These are phyloP conservation scores for Ampelomyces quisqualis DNA, from an alignment of 2,329 filamentous ascomycete genomes.

Conservation along the genomic window DNA sequence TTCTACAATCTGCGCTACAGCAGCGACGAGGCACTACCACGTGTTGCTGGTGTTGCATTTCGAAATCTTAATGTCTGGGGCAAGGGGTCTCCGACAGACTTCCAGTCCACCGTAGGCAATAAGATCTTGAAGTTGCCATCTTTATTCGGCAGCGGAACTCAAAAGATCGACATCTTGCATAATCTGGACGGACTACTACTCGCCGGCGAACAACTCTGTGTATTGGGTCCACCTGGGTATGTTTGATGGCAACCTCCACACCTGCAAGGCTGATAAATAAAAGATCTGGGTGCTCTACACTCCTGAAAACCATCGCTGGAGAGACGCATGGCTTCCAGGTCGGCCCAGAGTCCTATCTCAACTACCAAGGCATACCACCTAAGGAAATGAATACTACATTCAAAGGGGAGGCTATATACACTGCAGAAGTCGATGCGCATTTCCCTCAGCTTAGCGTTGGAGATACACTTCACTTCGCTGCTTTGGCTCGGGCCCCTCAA, in stretches of 20 bases:
- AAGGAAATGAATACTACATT: slow-evolving; percentile 73
- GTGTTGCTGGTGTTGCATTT: slow-evolving; percentile 62
- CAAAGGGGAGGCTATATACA: slow-evolving; percentile 81
- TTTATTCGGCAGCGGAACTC: slow-evolving; percentile 47
- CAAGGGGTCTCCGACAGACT: slow-evolving; percentile 63
- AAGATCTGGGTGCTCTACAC: slow-evolving; percentile 69
- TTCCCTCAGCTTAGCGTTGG: slow-evolving; percentile 74
- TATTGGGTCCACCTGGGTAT: slow-evolving; percentile 63
- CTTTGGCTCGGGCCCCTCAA: slow-evolving; percentile 59
- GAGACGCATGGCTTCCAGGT: slow-evolving; percentile 78
- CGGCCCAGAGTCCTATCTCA: slow-evolving; percentile 68
- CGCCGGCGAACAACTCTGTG: slow-evolving; percentile 71
- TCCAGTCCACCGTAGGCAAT: slow-evolving; percentile 67
- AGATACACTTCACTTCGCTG: slow-evolving; percentile 75
- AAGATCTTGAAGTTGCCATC: slow-evolving; percentile 61
- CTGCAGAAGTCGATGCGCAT: slow-evolving; percentile 77
- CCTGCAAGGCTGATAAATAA: slow-evolving; percentile 2
- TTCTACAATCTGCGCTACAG: slow-evolving; percentile 48
- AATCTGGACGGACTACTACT: slow-evolving; percentile 66
- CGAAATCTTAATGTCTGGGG: slow-evolving; percentile 66
- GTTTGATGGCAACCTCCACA: not conserved
- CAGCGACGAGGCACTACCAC: slow-evolving; percentile 53
- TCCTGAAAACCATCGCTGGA: slow-evolving; percentile 78
- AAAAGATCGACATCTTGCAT: slow-evolving; percentile 65
- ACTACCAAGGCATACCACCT: slow-evolving; percentile 73